Conservation (phyloP, 2,329 filamentous ascomycete genomes). For the Diaporthe australafricana region DNA sequence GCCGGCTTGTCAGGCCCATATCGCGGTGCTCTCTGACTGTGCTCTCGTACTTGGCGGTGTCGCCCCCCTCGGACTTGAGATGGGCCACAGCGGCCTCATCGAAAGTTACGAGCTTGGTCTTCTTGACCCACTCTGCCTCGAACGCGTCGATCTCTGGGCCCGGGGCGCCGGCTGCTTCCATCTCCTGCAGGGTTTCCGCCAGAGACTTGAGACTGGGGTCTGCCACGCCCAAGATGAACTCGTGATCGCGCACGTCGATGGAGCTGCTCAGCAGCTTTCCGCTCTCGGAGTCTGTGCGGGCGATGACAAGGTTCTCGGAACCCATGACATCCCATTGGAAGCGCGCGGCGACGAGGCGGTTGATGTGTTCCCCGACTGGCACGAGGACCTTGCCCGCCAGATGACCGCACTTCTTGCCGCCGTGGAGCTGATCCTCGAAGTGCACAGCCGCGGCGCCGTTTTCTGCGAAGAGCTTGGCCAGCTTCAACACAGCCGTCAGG, state of each 20-base stretch:
- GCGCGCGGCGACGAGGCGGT: constrained; percentile 88
- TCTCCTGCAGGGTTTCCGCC: constrained; percentile 87
- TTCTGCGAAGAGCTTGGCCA: constrained; percentile 97
- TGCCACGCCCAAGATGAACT: constrained; percentile 91
- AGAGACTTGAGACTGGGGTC: constrained; percentile 81
- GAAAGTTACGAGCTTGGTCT: constrained; percentile 86
- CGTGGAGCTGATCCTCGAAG: constrained; percentile 97
- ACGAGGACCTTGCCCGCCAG: constrained; percentile 96
- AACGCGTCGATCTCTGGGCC: constrained; percentile 86
- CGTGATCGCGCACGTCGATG: constrained; percentile 94
- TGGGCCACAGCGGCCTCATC: constrained; percentile 89
- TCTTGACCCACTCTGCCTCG: constrained; percentile 90
- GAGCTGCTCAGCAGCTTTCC: constrained; percentile 90
- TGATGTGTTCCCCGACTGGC: constrained; percentile 94
- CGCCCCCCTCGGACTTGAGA: constrained; percentile 75
- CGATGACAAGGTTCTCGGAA: constrained; percentile 92
- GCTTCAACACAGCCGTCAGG: constrained; percentile 90
- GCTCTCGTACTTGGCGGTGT: constrained; percentile 75
- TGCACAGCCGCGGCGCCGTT: constrained; percentile 96
- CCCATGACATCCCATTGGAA: constrained; percentile 99
- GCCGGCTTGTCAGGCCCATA: constrained; percentile 82
- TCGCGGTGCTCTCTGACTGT: constrained; percentile 74
- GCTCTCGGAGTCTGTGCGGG: constrained; percentile 94
- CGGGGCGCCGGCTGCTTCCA: constrained; percentile 84
- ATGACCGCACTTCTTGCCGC: constrained; percentile 98